A percentile compares a stretch with the other conserved stretches of the same genome.
Evolutionary conservation across 164 flowering plant genomes (phyloP).

Genomic region (Vitis amurensis): DNA sequence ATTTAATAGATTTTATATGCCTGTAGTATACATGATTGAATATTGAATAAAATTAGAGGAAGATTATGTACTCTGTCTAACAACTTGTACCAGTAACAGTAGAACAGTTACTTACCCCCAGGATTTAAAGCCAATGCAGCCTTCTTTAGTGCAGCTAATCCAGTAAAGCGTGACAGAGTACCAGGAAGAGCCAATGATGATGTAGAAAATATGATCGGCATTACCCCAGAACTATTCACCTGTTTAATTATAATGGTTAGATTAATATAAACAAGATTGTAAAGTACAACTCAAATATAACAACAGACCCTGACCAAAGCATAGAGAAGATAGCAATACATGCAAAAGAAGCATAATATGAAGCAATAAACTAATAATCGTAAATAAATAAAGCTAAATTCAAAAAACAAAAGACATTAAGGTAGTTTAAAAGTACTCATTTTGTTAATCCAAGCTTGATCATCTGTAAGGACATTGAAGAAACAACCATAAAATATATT

Average conservation of each 20-base stretch:
- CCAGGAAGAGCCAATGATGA: slow-evolving; percentile 97
- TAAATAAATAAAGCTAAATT: too few relatives aligned
- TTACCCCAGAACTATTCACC: slow-evolving; percentile 99
- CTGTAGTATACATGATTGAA: not conserved
- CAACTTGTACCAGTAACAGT: not conserved
- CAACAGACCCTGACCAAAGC: not conserved
- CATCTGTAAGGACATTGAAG: too few relatives aligned
- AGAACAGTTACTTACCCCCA: slow-evolving; percentile 61
- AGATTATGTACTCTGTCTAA: not conserved
- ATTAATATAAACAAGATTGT: not conserved
- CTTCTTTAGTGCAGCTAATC: slow-evolving; percentile 68
- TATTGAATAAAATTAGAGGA: not conserved
- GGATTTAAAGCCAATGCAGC: slow-evolving; percentile 91
- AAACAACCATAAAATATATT: too few relatives aligned
- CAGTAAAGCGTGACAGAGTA: slow-evolving; percentile 96
- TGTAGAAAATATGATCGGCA: slow-evolving; percentile 99
- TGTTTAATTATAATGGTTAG: slow-evolving; percentile 25
- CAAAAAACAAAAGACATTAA: too few relatives aligned
- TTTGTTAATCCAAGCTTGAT: too few relatives aligned
- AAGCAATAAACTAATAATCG: too few relatives aligned
- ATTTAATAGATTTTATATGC: not conserved
- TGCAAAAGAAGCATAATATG: too few relatives aligned
- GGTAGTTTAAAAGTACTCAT: too few relatives aligned
- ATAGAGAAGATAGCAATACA: not conserved
- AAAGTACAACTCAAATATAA: not conserved